A percentile compares a stretch with the other conserved stretches of the same genome.
These are phyloP conservation scores for Botrytis paeoniae DNA, from an alignment of 2,329 filamentous ascomycete species.

Conservation along the genomic window DNA sequence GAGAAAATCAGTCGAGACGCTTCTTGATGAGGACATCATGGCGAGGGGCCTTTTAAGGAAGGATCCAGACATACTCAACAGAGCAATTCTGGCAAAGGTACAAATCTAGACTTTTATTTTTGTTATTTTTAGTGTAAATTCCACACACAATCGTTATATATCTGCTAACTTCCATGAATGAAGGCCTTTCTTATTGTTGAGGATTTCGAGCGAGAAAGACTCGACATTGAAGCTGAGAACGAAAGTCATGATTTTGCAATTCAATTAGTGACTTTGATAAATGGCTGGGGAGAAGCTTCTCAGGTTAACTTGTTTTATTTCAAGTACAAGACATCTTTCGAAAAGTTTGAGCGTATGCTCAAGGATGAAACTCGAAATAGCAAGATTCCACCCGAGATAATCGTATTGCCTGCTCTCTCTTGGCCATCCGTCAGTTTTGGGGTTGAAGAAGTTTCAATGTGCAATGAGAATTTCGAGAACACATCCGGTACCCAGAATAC, in stretches of 20 bases:
- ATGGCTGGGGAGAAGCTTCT: conserved; percentile 11
- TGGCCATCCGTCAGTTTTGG: neutral
- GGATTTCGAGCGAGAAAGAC: neutral
- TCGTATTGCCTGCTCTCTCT: neutral
- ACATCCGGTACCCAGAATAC: neutral
- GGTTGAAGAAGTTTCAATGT: neutral
- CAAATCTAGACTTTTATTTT: neutral
- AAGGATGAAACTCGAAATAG: conserved; percentile 25
- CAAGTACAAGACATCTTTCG: conserved; percentile 20
- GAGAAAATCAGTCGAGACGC: neutral
- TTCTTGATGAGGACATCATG: neutral
- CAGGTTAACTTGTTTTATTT: conserved; percentile 21
- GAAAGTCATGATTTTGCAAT: neutral
- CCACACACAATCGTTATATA: neutral
- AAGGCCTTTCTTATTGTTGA: neutral
- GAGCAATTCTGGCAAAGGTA: neutral
- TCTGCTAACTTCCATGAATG: neutral
- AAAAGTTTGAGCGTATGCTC: conserved; percentile 21
- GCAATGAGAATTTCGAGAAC: neutral
- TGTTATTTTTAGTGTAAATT: neutral
- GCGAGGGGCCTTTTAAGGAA: neutral
- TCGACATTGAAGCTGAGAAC: neutral
- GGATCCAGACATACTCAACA: neutral
- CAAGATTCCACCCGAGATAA: conserved; percentile 24
- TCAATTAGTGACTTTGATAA: conserved; percentile 1